phyloP scores from a whole-genome alignment of 768 basidiomycete genomes.

The Plicaturopsis crispa region DNA sequence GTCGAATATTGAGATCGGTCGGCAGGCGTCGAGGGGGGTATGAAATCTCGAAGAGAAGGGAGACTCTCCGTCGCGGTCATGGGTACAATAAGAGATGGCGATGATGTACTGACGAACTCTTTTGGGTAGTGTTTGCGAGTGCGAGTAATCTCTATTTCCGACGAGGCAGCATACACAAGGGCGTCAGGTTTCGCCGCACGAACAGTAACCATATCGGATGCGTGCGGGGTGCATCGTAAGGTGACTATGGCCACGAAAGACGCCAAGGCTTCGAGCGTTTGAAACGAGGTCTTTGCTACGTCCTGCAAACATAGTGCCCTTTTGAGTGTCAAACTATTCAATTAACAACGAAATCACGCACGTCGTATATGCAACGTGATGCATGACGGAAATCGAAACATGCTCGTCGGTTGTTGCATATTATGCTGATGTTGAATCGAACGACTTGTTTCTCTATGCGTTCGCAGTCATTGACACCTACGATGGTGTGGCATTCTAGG shows the following conservation, averaged over 20 bases:
- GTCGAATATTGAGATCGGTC: slow-evolving; percentile 4
- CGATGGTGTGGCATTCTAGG: slow-evolving; percentile 44
- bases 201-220: slow-evolving; percentile 38
- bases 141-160: slow-evolving; percentile 56
- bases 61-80: slow-evolving; percentile 4
- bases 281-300: slow-evolving; percentile 38
- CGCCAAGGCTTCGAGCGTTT: slow-evolving; percentile 67
- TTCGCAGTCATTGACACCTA: slow-evolving; percentile 67
- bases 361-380: slow-evolving; percentile 6
- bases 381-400: slow-evolving; percentile 10
- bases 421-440: slow-evolving; percentile 39
- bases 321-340: no score
- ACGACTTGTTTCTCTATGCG: slow-evolving; percentile 57
- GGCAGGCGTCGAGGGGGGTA: neutral
- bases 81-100: slow-evolving; percentile 1
- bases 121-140: slow-evolving; percentile 27
- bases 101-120: slow-evolving; percentile 3
- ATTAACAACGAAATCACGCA: no score
- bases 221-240: neutral
- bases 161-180: slow-evolving; percentile 54
- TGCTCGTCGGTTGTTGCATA: slow-evolving; percentile 20
- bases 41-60: neutral
- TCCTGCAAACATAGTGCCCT: slow-evolving; percentile 26
- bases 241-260: slow-evolving; percentile 48
- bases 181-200: slow-evolving; percentile 69